Base-by-base conservation (phyloP, 768 basidiomycete genomes). In the Artomyces pyxidatus region DNA sequence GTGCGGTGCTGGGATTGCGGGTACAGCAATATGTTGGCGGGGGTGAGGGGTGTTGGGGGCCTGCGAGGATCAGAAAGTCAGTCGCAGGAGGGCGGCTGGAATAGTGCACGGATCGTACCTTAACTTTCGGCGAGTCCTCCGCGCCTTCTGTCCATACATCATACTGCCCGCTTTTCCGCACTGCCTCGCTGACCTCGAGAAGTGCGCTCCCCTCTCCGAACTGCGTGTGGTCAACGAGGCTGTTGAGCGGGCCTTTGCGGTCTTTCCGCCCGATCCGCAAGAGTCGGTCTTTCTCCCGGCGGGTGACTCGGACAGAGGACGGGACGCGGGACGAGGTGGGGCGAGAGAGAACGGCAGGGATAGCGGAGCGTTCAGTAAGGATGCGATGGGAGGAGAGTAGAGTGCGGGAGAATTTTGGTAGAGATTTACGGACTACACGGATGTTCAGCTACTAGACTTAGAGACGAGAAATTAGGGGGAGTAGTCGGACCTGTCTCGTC, bases 361-460 rank as follows among this genome's bases (percentile, higher is more conserved):
- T 76, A 5, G 93, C 92, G 1, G 92, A 94, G 17, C 92, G 84
- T 61, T 92, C 81, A 0, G 81, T 66, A 14, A 96, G 79, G 27
- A 95, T 85, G 72, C 86, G 86, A 2, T 84, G 68, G 0, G 89
- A 88, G 17, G 74, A 83, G 10, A 88, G 65, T 40, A 75, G 68
- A 3, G 68, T 56, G 23, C 65, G 70, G 9, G 79, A 78, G 61
- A 74, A 81, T 51, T 75, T 71, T 10, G 80, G 79, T 0, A 83
- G 61, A 4, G 68, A 59, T 55, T 74, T 77, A 46, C 85, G 80
- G 49, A 85, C 85, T 88, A 52, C 21, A 32, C 16, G 16, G 19
- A 45, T 42, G 25, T 47, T 43, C 12, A 28, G n/a, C n/a, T n/a
- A n/a, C n/a, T n/a, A n/a, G n/a, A n/a, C n/a, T n/a, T n/a, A n/a